A percentile compares a stretch with the other conserved stretches of the same genome.
These are phyloP conservation scores for Tricholoma flavovirens DNA, from an alignment of 768 basidiomycete species.

Conservation along the genomic window DNA sequence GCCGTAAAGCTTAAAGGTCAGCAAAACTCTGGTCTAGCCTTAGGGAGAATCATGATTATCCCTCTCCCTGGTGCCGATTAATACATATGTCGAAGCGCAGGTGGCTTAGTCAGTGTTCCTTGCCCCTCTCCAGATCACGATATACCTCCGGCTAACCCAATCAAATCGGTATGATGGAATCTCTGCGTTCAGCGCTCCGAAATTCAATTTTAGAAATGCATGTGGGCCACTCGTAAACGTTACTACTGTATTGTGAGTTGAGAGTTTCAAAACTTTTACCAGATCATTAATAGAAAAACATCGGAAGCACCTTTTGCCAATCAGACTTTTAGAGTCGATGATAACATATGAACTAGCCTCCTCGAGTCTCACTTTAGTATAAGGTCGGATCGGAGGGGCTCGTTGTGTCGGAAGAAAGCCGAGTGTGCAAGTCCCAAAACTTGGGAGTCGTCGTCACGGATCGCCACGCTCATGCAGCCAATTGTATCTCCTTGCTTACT, in stretches of 20 bases:
- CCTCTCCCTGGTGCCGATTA: too few relatives aligned
- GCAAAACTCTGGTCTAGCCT: too few relatives aligned
- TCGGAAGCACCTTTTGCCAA: background rate
- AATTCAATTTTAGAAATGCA: too few relatives aligned
- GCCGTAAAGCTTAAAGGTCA: too few relatives aligned
- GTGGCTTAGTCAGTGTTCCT: too few relatives aligned
- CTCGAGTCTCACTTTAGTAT: background rate
- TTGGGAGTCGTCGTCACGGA: background rate
- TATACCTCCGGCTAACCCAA: too few relatives aligned
- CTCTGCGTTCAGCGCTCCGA: too few relatives aligned
- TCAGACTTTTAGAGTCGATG: background rate
- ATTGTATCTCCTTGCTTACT: background rate
- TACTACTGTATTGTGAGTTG: slow-evolving; percentile 1
- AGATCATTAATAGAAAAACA: background rate
- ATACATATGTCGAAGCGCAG: too few relatives aligned
- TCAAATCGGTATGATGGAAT: too few relatives aligned
- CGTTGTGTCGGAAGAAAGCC: slow-evolving; percentile 2
- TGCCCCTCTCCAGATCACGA: too few relatives aligned
- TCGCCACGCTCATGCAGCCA: background rate
- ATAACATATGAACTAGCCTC: background rate
- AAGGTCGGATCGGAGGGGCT: background rate
- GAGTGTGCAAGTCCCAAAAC: background rate
- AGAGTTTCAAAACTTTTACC: background rate
- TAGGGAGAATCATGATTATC: too few relatives aligned
- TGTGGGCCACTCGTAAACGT: too few relatives aligned